Evolutionary conservation across 768 basidiomycete species (phyloP), one percentile per base, ranked within the genome.

Genomic region (Mycena rebaudengoi): DNA sequence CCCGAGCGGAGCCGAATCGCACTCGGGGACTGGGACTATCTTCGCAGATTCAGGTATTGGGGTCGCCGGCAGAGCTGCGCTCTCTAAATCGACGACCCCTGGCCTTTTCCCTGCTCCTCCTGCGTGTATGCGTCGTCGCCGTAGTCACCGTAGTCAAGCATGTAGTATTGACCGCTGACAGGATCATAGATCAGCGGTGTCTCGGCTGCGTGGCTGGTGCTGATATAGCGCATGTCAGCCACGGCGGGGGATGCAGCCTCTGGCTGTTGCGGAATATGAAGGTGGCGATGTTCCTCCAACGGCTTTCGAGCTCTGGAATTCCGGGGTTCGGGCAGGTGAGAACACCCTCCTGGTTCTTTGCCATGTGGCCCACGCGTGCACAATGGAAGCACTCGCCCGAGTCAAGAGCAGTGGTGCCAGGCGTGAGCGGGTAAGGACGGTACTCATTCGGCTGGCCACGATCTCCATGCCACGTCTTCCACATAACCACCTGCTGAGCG

Each of bases 381-480:
- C 73, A 74, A 11, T 33, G 57, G 65, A 54, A 73, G 41, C 71
- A 73, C 43, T 64, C 70, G 16, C 66, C 62, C 16, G 62, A 48
- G 2, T 48, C 58, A 21, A 72, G 56, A 7, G 68, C 50, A 7
- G 28, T 25, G 6, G 71, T 67, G 2, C 73, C 73, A 0, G 72
- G 72, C 1, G 51, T 62, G 6, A 75, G 67, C 7, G 74, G 72
- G 41, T 68, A 70, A 3, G 70, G 72, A 2, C 64, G 58, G 12
- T 41, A 6, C 37, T 65, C 68, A n/a, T 62, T 62, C 8, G 60
- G 62, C 3, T 39, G 8, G 48, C 58, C 13, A 39, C 58, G 4
- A n/a, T n/a, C n/a, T n/a, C n/a, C n/a, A n/a, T n/a, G n/a, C n/a
- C n/a, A n/a, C n/a, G n/a, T n/a, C n/a, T n/a, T n/a, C n/a, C n/a